Evolutionary conservation across 805 yeast genomes (phyloP).

Genomic region (Spathaspora sp.): DNA sequence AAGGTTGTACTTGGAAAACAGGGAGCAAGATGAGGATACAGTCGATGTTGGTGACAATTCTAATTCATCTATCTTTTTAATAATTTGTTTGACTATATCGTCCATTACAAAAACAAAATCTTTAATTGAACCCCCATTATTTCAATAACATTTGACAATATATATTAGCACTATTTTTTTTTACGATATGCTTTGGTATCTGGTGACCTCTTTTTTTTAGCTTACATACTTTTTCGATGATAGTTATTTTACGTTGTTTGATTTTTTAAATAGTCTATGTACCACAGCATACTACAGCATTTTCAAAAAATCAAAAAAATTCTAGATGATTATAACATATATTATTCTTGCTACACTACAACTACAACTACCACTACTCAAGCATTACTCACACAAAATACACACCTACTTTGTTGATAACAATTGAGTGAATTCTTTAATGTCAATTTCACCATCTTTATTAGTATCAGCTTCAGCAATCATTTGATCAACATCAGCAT

Average conservation of each 20-base stretch:
- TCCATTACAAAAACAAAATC: conserved; percentile 1
- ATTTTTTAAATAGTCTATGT: too few species aligned
- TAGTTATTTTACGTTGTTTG: too few species aligned
- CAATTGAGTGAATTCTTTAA: conserved; percentile 91
- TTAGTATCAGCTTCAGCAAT: conserved; percentile 91
- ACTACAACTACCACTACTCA: background rate
- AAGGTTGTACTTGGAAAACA: background rate
- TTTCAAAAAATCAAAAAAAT: too few species aligned
- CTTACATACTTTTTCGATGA: background rate
- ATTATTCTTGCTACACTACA: background rate
- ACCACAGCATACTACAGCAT: too few species aligned
- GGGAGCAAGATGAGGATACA: too few species aligned
- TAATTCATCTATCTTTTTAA: background rate
- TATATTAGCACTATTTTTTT: background rate
- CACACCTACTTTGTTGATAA: conserved; percentile 63
- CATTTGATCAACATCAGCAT: conserved; percentile 97
- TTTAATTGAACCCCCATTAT: background rate
- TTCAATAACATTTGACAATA: background rate
- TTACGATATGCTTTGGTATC: background rate
- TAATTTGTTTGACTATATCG: background rate
- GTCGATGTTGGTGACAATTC: background rate
- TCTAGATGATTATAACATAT: background rate
- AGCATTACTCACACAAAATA: background rate
- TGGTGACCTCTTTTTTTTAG: background rate
- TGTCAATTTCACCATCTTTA: conserved; percentile 96